These are phyloP conservation scores for Neurospora terricola DNA, from an alignment of 495 filamentous ascomycete genomes.

Conservation along the genomic window DNA sequence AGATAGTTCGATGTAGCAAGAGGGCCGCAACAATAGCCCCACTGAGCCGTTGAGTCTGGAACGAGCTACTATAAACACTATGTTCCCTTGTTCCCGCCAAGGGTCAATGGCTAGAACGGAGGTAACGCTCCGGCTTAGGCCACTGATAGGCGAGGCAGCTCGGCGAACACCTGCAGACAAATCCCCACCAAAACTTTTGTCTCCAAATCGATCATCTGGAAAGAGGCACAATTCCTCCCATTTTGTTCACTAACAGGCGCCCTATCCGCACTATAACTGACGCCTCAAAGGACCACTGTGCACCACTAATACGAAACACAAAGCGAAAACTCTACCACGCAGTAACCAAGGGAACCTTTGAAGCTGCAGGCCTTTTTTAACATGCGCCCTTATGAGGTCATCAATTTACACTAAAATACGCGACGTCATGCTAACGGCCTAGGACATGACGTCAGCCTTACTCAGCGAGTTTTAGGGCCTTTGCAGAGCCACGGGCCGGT, in stretches of 20 bases:
- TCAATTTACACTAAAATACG: not conserved
- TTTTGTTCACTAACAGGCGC: not conserved
- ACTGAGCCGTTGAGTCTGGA: not conserved
- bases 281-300: not conserved
- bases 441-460: not conserved
- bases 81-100: not conserved
- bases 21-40: not conserved
- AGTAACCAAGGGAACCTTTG: not conserved
- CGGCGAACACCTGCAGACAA: not conserved
- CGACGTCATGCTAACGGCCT: not conserved
- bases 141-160: not conserved
- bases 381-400: not conserved
- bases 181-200: not conserved
- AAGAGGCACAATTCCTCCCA: not conserved
- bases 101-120: not conserved
- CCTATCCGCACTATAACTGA: not conserved
- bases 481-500: not conserved
- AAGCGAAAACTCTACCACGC: not conserved
- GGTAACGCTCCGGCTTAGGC: not conserved
- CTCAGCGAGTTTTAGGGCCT: not conserved
- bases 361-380: not conserved
- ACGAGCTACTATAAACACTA: not conserved
- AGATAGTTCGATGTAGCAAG: not conserved
- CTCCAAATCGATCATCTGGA: not conserved
- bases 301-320: not conserved